phyloP scores from a whole-genome alignment of 441 rosid genomes.

The Macaranga tanarius region DNA sequence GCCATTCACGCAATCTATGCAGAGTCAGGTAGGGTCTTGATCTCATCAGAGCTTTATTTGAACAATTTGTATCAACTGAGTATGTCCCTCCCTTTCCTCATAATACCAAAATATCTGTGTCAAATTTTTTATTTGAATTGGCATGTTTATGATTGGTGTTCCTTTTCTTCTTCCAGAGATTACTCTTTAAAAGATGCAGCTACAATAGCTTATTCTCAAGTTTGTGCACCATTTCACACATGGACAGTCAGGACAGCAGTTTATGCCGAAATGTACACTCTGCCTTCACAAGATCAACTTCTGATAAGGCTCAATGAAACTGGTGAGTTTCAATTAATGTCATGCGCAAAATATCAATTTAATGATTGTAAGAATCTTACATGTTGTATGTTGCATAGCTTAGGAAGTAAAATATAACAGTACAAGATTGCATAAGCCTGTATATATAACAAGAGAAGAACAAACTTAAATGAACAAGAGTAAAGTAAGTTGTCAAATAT shows the following conservation, averaged over 20 bases:
- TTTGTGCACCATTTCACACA: slow-evolving; percentile 83
- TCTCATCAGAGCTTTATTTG: slow-evolving; percentile 78
- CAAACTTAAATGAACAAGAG: background rate
- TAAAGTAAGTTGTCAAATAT: background rate
- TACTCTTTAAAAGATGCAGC: slow-evolving; percentile 80
- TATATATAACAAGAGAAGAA: background rate
- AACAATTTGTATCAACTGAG: slow-evolving; percentile 66
- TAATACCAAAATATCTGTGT: background rate
- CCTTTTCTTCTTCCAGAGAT: slow-evolving; percentile 34
- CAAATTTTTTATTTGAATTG: background rate
- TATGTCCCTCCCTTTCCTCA: slow-evolving; percentile 20
- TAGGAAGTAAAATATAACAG: background rate
- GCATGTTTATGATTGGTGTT: background rate
- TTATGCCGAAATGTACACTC: slow-evolving; percentile 91
- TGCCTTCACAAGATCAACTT: slow-evolving; percentile 80
- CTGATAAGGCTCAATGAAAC: slow-evolving; percentile 74
- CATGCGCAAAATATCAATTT: background rate
- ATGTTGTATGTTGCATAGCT: too few relatives aligned
- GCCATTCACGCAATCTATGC: slow-evolving; percentile 77
- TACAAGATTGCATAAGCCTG: background rate
- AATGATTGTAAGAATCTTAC: too few relatives aligned
- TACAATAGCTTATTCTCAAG: slow-evolving; percentile 76
- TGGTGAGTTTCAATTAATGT: slow-evolving; percentile 31
- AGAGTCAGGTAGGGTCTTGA: slow-evolving; percentile 93
- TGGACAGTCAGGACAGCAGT: slow-evolving; percentile 91